phyloP scores from a whole-genome alignment of 2,329 filamentous ascomycete genomes.

The Tolypocladium nubicola region DNA sequence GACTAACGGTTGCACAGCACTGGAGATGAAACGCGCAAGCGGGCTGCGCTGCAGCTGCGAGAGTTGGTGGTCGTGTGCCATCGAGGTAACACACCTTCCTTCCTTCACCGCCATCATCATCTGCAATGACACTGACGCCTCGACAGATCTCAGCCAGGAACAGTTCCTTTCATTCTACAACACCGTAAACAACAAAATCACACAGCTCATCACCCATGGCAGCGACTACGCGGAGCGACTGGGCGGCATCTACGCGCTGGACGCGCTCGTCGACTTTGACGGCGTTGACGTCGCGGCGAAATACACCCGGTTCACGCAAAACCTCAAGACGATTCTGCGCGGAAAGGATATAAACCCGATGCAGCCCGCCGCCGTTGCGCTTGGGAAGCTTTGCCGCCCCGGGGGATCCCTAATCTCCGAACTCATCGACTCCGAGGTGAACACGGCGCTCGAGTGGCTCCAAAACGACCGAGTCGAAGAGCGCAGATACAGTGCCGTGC shows the following conservation, averaged over 20 bases:
- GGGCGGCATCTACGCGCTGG: constrained; percentile 84
- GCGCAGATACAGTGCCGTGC: constrained; percentile 81
- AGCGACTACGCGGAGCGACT: constrained; percentile 81
- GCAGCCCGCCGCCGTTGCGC: constrained; percentile 76
- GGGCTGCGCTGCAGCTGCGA: constrained; percentile 41
- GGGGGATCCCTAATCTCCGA: constrained; percentile 92
- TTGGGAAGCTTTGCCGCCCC: constrained; percentile 84
- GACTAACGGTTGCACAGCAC: constrained; percentile 15
- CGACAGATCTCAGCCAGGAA: constrained; percentile 63
- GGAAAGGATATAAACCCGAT: constrained; percentile 88
- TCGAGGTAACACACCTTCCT: constrained; percentile 31
- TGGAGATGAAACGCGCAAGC: constrained; percentile 39
- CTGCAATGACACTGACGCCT: constrained; percentile 7
- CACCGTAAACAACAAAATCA: constrained; percentile 45
- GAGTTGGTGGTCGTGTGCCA: constrained; percentile 45
- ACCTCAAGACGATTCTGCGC: constrained; percentile 75
- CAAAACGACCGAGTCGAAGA: constrained; percentile 92
- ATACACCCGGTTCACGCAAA: constrained; percentile 87
- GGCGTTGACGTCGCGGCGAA: constrained; percentile 89
- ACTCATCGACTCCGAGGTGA: constrained; percentile 91
- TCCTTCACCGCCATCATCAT: not conserved
- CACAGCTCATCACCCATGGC: constrained; percentile 67
- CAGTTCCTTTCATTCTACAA: constrained; percentile 57
- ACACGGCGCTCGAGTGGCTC: constrained; percentile 92
- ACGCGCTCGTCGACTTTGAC: constrained; percentile 90